These are phyloP conservation scores for Irpex rosettiformis DNA, from an alignment of 1,284 basidiomycete species.

Conservation along the genomic window DNA sequence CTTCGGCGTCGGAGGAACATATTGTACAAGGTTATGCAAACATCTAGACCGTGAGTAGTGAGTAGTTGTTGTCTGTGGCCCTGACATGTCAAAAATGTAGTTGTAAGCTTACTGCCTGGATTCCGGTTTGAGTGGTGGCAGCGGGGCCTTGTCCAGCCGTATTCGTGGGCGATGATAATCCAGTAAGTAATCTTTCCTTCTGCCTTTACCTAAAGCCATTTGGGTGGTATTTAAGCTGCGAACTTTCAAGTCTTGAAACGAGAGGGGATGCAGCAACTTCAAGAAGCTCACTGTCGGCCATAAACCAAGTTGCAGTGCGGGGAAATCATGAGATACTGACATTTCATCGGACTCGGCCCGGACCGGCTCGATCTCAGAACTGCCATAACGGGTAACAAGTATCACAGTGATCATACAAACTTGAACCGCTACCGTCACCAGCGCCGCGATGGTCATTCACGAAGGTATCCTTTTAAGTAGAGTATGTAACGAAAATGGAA, in stretches of 20 bases:
- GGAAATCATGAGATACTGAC: not conserved
- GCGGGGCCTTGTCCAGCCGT: constrained; percentile 7
- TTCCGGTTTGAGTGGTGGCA: constrained; percentile 15
- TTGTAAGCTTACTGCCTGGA: constrained; percentile 10
- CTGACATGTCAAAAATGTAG: no score
- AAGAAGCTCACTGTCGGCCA: not conserved
- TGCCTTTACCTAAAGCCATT: not conserved
- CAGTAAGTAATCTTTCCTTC: constrained; percentile 4
- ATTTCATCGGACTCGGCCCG: not conserved
- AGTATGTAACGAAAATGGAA: no score
- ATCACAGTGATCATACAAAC: not conserved
- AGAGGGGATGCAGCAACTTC: no score
- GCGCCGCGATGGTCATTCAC: no score
- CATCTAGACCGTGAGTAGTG: constrained; percentile 41
- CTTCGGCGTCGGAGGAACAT: constrained; percentile 42
- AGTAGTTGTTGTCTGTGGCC: no score
- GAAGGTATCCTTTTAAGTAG: no score
- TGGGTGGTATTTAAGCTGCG: not conserved
- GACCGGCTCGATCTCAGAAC: not conserved
- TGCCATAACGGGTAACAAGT: not conserved
- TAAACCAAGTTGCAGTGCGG: not conserved
- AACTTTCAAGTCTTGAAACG: not conserved
- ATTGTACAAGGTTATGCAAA: constrained; percentile 51
- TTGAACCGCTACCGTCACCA: not conserved
- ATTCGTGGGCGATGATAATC: constrained; percentile 15